Conservation (phyloP, 345 rosid species). For the Corchorus capsularis region DNA sequence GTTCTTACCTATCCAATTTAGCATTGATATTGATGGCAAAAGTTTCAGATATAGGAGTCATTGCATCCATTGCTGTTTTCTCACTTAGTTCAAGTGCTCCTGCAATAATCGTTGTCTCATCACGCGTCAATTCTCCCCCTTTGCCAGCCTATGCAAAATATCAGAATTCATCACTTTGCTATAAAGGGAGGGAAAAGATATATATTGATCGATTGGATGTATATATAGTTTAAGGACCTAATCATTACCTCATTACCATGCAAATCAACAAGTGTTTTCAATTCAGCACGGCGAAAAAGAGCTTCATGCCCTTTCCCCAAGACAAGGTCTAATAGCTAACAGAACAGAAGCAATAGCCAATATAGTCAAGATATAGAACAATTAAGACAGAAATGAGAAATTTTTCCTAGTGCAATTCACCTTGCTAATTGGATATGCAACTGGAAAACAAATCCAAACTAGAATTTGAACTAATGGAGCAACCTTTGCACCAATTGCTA, state of each 20-base stretch:
- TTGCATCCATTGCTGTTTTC: conserved; percentile 63
- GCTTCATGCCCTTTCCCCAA: conserved; percentile 59
- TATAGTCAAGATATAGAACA: not conserved
- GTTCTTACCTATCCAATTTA: conserved; percentile 53
- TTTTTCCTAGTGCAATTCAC: conserved; percentile 25
- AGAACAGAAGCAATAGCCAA: not conserved
- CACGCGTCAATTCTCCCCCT: conserved; percentile 69
- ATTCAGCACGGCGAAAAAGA: conserved; percentile 63
- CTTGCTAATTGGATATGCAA: conserved; percentile 81
- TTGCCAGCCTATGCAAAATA: conserved; percentile 55
- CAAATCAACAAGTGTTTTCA: conserved; percentile 64
- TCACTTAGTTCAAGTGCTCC: conserved; percentile 68
- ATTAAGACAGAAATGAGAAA: not conserved
- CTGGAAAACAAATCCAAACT: conserved; percentile 59
- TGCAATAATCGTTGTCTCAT: conserved; percentile 72
- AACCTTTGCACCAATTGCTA: conserved; percentile 60
- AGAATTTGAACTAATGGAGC: conserved; percentile 58
- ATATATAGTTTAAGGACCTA: not conserved
- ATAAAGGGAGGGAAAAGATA: not conserved
- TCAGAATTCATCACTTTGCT: not conserved
- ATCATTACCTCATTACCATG: conserved; percentile 65
- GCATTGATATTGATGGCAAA: conserved; percentile 58
- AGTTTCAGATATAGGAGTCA: conserved; percentile 63
- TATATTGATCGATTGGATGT: too few relatives aligned
- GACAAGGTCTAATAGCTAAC: conserved; percentile 49